Conservation (phyloP, 345 rosid genomes). For the Clausena lansium region DNA sequence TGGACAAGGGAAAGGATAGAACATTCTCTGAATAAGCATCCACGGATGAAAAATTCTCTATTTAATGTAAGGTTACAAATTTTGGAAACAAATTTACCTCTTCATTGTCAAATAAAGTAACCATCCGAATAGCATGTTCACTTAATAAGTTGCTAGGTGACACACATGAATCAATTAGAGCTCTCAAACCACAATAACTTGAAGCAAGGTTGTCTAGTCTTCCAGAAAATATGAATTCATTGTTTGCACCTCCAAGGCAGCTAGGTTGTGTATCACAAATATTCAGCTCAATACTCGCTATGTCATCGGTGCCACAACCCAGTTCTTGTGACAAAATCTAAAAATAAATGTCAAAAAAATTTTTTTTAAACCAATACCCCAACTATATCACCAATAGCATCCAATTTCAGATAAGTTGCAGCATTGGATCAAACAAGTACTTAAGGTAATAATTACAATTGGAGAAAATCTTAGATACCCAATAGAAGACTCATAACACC, state of each 20-base stretch:
- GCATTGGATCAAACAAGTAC: background rate
- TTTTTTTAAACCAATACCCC: conserved; percentile 1
- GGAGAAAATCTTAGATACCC: background rate
- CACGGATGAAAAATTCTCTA: conserved; percentile 6
- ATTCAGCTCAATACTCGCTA: conserved; percentile 81
- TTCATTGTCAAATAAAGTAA: conserved; percentile 94
- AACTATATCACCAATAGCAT: background rate
- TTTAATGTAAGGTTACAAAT: background rate
- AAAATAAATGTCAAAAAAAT: conserved; percentile 21
- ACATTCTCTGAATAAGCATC: conserved; percentile 10
- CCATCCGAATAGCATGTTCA: conserved; percentile 75
- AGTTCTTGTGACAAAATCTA: conserved; percentile 76
- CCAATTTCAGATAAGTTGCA: background rate
- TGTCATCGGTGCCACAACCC: conserved; percentile 60
- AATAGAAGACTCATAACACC: background rate
- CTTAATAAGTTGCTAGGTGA: conserved; percentile 49
- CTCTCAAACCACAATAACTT: conserved; percentile 83
- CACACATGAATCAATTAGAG: conserved; percentile 74
- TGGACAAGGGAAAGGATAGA: background rate
- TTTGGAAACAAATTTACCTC: conserved; percentile 53
- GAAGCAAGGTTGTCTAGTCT: conserved; percentile 95
- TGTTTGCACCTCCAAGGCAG: conserved; percentile 91
- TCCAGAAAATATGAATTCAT: conserved; percentile 93
- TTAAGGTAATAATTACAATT: background rate
- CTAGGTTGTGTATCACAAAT: conserved; percentile 95